Base-by-base conservation (phyloP, 2,329 filamentous ascomycete genomes). In the Sarocladium strictum region DNA sequence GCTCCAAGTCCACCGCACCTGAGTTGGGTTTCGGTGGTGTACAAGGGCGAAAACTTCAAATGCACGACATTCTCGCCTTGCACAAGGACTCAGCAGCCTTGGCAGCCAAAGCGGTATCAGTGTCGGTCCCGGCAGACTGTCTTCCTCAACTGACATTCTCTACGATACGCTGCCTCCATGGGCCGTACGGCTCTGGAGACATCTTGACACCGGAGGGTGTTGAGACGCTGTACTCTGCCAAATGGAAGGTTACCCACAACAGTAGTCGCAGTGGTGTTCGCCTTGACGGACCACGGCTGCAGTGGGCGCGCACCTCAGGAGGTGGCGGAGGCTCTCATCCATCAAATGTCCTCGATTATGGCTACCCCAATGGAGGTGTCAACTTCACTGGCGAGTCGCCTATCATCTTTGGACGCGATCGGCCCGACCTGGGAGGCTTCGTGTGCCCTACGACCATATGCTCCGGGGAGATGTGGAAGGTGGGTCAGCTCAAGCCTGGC, bases 271-370 rank as follows among this genome's bases (percentile, higher is more conserved):
- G 76, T 38, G 84, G 81, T 0, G 80, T 86, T 24, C 75, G 83
- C 6, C 71, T 87, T 0, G 65, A 82, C 1, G 83, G 83, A 0
- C 81, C 82, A 0, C 73, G 76, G 1, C 80, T 80, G 0, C 74
- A 77, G 58, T 87, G 79, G 77, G 79, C 81, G 14, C 71, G 84
- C 6, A 64, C 74, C 29, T 76, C 81, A 58, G 84, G 83, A 11
- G 84, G 83, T 0, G 82, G 84, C 57, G 84, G 81, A 7, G 84
- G 84, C 11, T 74, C 78, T 1, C 84, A 87, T 63, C 84, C 84
- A 0, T 77, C 72, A 32, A 84, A 85, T 38, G 58, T 56, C 5
- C 49, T 63, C 3, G 62, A 60, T 32, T 63, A 59, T 32, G 60
- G 57, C 9, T 83, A 84, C 58, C 81, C 81, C 2, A 77, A 79